Conservation (phyloP, 1,284 basidiomycete genomes). For the Megacollybia platyphylla region DNA sequence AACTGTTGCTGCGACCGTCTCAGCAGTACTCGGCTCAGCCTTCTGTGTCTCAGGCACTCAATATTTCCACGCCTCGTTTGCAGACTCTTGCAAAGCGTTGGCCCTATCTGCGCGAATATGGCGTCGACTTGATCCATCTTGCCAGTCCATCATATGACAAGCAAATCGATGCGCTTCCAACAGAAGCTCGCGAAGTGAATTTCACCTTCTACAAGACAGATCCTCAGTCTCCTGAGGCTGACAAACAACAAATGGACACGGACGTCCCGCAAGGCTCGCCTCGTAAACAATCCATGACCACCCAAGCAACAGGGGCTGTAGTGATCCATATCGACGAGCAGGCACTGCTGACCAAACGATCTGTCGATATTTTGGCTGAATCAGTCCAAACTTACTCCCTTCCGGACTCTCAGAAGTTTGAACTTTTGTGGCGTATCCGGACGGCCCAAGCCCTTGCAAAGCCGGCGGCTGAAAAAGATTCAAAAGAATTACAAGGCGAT, state of each 20-base stretch:
- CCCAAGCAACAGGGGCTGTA: constrained; percentile 35
- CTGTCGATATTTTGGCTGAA: constrained; percentile 70
- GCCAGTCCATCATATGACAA: constrained; percentile 37
- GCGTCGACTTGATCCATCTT: constrained; percentile 58
- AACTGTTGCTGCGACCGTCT: constrained; percentile 82
- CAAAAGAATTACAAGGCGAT: constrained; percentile 14
- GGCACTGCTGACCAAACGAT: constrained; percentile 41
- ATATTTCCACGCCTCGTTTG: constrained; percentile 63
- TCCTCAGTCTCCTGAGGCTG: constrained; percentile 17
- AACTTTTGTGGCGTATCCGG: constrained; percentile 81
- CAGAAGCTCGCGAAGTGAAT: constrained; percentile 61
- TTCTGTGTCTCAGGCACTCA: constrained; percentile 63
- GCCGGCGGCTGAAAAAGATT: constrained; percentile 26
- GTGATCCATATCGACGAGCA: constrained; percentile 54
- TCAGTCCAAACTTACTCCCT: constrained; percentile 62
- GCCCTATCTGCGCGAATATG: constrained; percentile 65
- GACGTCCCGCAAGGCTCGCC: constrained; percentile 22
- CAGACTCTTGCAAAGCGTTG: constrained; percentile 63
- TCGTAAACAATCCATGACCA: constrained; percentile 20
- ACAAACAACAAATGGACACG: constrained; percentile 29
- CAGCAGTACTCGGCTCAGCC: constrained; percentile 89
- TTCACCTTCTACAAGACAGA: constrained; percentile 66
- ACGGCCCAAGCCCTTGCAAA: constrained; percentile 57
- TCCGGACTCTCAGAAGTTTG: constrained; percentile 80
- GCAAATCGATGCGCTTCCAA: constrained; percentile 46